These are phyloP conservation scores for Endothia cerciana DNA, from an alignment of 2,329 filamentous ascomycete species.

Conservation along the genomic window DNA sequence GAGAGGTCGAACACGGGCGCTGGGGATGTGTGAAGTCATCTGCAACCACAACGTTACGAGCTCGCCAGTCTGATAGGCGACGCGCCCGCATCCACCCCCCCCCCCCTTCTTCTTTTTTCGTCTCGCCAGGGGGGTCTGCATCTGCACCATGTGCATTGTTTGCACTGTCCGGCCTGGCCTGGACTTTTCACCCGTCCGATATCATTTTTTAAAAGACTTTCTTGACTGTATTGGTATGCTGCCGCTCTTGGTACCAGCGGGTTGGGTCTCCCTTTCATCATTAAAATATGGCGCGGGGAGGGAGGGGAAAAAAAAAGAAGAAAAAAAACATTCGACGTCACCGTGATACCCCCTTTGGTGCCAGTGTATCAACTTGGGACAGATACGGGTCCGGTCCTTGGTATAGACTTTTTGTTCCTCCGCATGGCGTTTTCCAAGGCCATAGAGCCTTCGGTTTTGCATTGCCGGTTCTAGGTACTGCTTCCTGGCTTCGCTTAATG, in stretches of 20 bases:
- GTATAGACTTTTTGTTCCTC: not conserved
- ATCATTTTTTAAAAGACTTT: not conserved
- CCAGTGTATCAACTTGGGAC: slow-evolving; percentile 6
- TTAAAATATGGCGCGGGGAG: not conserved
- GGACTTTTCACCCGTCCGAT: not conserved
- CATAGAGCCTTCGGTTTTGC: not conserved
- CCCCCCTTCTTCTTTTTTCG: not conserved
- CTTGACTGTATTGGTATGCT: not conserved
- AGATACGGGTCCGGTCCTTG: not conserved
- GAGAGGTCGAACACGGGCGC: slow-evolving; percentile 9
- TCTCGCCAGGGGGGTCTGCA: not conserved
- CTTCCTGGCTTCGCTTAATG: not conserved
- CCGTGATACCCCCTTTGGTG: slow-evolving; percentile 3
- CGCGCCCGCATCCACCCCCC: not conserved
- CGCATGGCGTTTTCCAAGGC: slow-evolving; percentile 1
- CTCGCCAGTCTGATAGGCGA: slow-evolving; percentile 3
- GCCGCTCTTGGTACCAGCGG: slow-evolving; percentile 14
- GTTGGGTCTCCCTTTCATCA: slow-evolving; percentile 8
- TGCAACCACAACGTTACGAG: slow-evolving; percentile 19
- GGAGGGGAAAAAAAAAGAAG: not conserved
- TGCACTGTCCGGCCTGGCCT: not conserved
- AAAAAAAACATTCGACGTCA: not conserved
- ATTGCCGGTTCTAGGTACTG: not conserved
- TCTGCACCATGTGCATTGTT: not conserved
- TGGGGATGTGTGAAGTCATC: slow-evolving; percentile 23